Conservation (phyloP, 495 filamentous ascomycete species). For the Lepraria neglecta region DNA sequence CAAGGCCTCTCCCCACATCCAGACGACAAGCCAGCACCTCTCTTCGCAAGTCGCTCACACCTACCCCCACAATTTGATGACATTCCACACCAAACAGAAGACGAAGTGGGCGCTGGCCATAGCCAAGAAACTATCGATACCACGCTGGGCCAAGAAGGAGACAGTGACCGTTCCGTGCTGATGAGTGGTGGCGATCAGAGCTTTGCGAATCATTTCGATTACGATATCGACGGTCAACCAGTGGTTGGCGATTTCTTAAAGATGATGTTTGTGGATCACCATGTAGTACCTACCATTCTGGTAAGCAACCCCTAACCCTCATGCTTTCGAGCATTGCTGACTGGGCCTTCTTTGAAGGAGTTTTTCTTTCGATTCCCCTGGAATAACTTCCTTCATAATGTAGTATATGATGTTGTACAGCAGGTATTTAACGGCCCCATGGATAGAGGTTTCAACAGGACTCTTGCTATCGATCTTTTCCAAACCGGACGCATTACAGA, state of each 20-base stretch:
- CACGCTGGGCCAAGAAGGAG: slow-evolving; percentile 29
- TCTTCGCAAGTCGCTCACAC: slow-evolving; percentile 43
- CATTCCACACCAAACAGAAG: slow-evolving; percentile 21
- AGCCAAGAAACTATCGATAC: slow-evolving; percentile 30
- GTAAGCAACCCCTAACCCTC: slow-evolving; percentile 45
- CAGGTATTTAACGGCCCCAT: slow-evolving; percentile 99
- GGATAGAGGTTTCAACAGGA: slow-evolving; percentile 90
- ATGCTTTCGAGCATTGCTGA: slow-evolving; percentile 10
- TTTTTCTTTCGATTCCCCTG: slow-evolving; percentile 99
- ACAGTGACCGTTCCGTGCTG: slow-evolving; percentile 28
- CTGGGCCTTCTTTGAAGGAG: slow-evolving; percentile 43
- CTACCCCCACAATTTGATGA: slow-evolving; percentile 29
- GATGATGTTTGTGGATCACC: slow-evolving; percentile 90
- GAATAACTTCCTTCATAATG: slow-evolving; percentile 99
- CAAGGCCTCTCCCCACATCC: slow-evolving; percentile 46
- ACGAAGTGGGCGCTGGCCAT: slow-evolving; percentile 25
- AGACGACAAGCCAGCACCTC: slow-evolving; percentile 62
- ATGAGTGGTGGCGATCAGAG: slow-evolving; percentile 33
- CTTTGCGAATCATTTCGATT: slow-evolving; percentile 46
- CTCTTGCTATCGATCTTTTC: slow-evolving; percentile 88
- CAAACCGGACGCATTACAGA: slow-evolving; percentile 83
- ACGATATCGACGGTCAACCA: slow-evolving; percentile 63
- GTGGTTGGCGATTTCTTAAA: slow-evolving; percentile 98
- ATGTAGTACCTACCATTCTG: slow-evolving; percentile 91
- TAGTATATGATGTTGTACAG: slow-evolving; percentile 98